These are phyloP conservation scores for Ascobolus immersus DNA, from an alignment of 495 filamentous ascomycete genomes.

Conservation along the genomic window DNA sequence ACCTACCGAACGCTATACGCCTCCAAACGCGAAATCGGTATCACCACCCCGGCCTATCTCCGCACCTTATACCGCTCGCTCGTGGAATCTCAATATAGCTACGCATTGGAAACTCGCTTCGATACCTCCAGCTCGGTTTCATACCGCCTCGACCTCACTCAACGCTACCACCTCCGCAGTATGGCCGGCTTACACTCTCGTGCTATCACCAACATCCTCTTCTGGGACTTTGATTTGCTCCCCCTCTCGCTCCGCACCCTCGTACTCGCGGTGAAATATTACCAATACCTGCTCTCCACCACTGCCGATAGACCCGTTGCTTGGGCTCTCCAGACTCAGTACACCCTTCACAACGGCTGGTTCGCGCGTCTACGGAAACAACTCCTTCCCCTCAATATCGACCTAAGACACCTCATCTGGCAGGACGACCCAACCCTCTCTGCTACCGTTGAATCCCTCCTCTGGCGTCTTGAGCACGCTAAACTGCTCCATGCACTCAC, in stretches of 20 bases:
- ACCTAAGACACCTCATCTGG: too few species aligned
- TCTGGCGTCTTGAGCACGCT: too few species aligned
- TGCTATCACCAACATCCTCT: background rate
- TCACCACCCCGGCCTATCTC: background rate
- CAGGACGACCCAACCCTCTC: too few species aligned
- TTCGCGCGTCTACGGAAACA: too few species aligned
- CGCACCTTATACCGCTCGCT: background rate
- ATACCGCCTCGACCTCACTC: background rate
- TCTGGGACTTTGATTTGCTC: background rate
- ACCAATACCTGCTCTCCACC: background rate
- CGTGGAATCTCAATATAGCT: background rate
- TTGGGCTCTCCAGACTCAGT: too few species aligned
- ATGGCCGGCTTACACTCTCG: background rate
- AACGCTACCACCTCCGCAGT: background rate
- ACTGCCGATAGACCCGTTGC: too few species aligned
- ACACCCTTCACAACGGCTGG: too few species aligned
- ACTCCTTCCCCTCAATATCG: too few species aligned
- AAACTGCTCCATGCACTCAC: too few species aligned
- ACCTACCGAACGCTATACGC: background rate
- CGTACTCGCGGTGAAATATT: background rate
- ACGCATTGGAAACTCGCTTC: background rate
- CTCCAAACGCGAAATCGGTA: background rate
- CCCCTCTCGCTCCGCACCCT: background rate
- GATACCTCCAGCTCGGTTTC: too few species aligned
- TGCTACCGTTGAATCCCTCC: too few species aligned